Percentiles rank a stretch among this genome's conserved stretches.
These are phyloP conservation scores for Pulveroboletus sp. DNA, from an alignment of 768 basidiomycete species.

Conservation along the genomic window DNA sequence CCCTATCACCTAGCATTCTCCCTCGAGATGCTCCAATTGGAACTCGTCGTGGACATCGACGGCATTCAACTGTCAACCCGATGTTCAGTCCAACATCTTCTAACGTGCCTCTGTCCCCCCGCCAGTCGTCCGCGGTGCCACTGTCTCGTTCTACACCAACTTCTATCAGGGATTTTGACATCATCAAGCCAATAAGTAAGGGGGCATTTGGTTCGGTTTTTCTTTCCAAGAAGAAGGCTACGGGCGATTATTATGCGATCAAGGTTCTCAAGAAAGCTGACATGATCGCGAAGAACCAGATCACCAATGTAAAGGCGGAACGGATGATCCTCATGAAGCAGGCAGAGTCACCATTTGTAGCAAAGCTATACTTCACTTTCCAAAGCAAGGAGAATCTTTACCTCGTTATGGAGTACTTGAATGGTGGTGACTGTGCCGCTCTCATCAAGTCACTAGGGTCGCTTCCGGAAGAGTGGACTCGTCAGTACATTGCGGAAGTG, in stretches of 20 bases:
- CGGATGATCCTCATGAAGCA: constrained; percentile 99
- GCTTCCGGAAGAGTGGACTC: constrained; percentile 94
- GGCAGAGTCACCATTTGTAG: constrained; percentile 96
- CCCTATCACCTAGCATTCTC: constrained; percentile 54
- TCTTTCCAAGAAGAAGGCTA: constrained; percentile 95
- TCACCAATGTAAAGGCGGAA: constrained; percentile 99
- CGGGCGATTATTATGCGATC: constrained; percentile 98
- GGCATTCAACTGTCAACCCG: constrained; percentile 68
- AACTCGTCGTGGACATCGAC: constrained; percentile 55
- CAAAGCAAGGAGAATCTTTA: constrained; percentile 99
- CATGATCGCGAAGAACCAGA: constrained; percentile 99
- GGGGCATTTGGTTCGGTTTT: constrained; percentile 99
- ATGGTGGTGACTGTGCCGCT: constrained; percentile 96
- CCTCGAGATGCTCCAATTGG: constrained; percentile 47
- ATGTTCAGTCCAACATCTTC: constrained; percentile 51
- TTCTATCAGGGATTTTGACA: constrained; percentile 98
- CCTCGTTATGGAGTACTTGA: constrained; percentile 99
- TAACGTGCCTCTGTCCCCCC: constrained; percentile 72
- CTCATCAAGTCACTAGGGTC: constrained; percentile 94
- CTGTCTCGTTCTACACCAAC: constrained; percentile 76
- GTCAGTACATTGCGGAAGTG: constrained; percentile 94
- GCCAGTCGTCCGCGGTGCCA: constrained; percentile 74
- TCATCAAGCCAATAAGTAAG: constrained; percentile 99
- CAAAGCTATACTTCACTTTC: constrained; percentile 97
- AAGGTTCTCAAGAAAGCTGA: constrained; percentile 99